Conservation (phyloP, 1,139 yeast genomes). For the Yamadazyma dushanensis region DNA sequence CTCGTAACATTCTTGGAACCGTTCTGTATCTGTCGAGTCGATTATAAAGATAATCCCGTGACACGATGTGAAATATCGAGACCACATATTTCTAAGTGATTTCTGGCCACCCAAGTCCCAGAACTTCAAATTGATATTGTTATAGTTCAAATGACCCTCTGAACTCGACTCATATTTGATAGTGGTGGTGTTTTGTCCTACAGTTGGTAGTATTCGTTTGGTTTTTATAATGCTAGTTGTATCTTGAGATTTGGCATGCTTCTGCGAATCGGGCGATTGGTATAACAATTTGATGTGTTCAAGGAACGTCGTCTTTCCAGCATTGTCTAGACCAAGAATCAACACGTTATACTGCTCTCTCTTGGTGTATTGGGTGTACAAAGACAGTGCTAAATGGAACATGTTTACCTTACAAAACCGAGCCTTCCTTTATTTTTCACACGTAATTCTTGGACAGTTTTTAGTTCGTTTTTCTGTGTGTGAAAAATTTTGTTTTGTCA, state of each 20-base stretch:
- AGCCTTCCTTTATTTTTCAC: too few relatives aligned
- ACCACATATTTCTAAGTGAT: constrained; percentile 80
- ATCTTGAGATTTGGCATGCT: constrained; percentile 20
- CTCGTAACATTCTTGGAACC: constrained; percentile 81
- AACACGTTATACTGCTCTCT: constrained; percentile 58
- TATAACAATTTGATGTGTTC: constrained; percentile 46
- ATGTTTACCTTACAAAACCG: constrained; percentile 11
- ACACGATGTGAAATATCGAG: constrained; percentile 77
- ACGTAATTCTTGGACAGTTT: too few relatives aligned
- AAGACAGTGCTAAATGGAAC: constrained; percentile 50
- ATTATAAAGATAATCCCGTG: constrained; percentile 92
- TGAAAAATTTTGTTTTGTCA: not conserved
- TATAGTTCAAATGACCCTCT: constrained; percentile 33
- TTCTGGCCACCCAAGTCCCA: constrained; percentile 98
- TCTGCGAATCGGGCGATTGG: constrained; percentile 24
- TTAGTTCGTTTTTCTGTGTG: too few relatives aligned
- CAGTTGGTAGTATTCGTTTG: constrained; percentile 47
- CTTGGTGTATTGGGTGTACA: constrained; percentile 49
- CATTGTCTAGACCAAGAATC: constrained; percentile 89
- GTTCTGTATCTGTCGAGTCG: constrained; percentile 81
- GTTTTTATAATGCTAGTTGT: constrained; percentile 27
- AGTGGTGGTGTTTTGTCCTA: constrained; percentile 63
- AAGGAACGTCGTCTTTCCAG: constrained; percentile 77
- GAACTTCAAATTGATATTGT: constrained; percentile 64
- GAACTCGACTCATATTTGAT: constrained; percentile 35